Evolutionary conservation across 495 filamentous ascomycete genomes (phyloP).

Genomic region (Podospora sp.): DNA sequence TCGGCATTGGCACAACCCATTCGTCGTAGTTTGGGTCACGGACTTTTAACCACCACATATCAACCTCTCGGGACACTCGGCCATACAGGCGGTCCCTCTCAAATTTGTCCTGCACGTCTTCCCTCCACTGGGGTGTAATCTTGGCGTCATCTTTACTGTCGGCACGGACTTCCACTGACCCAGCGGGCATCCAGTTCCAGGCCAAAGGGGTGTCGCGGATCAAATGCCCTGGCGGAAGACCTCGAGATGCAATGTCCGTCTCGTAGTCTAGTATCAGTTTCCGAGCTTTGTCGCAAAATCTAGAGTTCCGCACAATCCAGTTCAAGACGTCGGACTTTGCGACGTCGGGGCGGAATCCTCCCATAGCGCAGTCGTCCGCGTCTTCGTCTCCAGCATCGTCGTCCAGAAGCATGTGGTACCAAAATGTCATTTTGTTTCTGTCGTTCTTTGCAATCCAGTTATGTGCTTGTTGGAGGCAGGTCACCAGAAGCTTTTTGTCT

Average conservation of each 20-base stretch:
- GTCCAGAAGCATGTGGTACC: constrained; percentile 80
- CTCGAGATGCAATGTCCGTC: constrained; percentile 29
- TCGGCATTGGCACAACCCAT: constrained; percentile 56
- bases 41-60: constrained; percentile 58
- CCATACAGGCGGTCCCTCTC: constrained; percentile 55
- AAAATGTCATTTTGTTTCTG: constrained; percentile 85
- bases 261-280: constrained; percentile 45
- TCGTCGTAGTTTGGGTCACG: constrained; percentile 56
- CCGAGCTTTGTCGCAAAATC: constrained; percentile 46
- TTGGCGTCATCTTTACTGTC: constrained; percentile 39
- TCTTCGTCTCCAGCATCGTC: constrained; percentile 53
- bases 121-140: constrained; percentile 45
- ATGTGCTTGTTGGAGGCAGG: constrained; percentile 85
- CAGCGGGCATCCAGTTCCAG: constrained; percentile 48
- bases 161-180: constrained; percentile 31
- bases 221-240: constrained; percentile 40
- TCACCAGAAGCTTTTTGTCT: constrained; percentile 89
- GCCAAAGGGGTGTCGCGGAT: constrained; percentile 39
- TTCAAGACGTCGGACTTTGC: constrained; percentile 47
- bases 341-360: constrained; percentile 46
- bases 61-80: constrained; percentile 58
- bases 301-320: constrained; percentile 57
- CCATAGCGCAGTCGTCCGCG: constrained; percentile 43
- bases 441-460: constrained; percentile 93
- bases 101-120: constrained; percentile 50